Conservation (phyloP, 2,329 filamentous ascomycete genomes). For the Trichoderma atroviride region DNA sequence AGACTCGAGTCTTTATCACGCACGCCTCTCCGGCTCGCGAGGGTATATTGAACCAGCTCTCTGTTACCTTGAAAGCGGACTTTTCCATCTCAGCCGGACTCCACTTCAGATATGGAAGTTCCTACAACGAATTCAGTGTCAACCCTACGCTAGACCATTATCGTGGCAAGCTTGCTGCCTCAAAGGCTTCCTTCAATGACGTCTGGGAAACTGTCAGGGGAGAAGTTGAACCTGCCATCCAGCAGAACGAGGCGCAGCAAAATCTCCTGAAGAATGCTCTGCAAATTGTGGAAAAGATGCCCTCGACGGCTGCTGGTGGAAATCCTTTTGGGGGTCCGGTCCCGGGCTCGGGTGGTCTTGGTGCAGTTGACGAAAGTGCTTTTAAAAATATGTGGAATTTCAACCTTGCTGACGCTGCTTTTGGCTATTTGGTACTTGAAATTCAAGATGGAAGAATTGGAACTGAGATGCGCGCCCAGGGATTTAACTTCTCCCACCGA, state of each 20-base stretch:
- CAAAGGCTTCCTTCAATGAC: conserved; percentile 97
- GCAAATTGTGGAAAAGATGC: conserved; percentile 97
- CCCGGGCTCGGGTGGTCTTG: conserved; percentile 70
- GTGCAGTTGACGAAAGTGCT: conserved; percentile 94
- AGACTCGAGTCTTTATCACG: conserved; percentile 94
- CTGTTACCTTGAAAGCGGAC: conserved; percentile 94
- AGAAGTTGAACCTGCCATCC: conserved; percentile 92
- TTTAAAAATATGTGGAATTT: conserved; percentile 99
- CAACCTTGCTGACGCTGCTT: conserved; percentile 94
- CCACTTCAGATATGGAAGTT: conserved; percentile 98
- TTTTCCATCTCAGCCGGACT: conserved; percentile 97
- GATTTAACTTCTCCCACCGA: conserved; percentile 98
- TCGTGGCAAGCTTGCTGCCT: conserved; percentile 95
- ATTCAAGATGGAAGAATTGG: conserved; percentile 94
- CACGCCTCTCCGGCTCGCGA: conserved; percentile 96
- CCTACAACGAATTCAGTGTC: conserved; percentile 99
- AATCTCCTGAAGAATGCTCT: conserved; percentile 88
- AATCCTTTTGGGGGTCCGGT: conserved; percentile 93
- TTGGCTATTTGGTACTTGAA: conserved; percentile 93
- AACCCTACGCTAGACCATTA: conserved; percentile 98
- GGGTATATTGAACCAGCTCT: conserved; percentile 95
- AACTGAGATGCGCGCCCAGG: conserved; percentile 97
- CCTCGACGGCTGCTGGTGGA: conserved; percentile 87
- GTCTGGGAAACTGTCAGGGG: conserved; percentile 98
- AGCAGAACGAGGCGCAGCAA: conserved; percentile 91